phyloP scores from a whole-genome alignment of 1,284 basidiomycete species.

The Ceratobasidium sp. region DNA sequence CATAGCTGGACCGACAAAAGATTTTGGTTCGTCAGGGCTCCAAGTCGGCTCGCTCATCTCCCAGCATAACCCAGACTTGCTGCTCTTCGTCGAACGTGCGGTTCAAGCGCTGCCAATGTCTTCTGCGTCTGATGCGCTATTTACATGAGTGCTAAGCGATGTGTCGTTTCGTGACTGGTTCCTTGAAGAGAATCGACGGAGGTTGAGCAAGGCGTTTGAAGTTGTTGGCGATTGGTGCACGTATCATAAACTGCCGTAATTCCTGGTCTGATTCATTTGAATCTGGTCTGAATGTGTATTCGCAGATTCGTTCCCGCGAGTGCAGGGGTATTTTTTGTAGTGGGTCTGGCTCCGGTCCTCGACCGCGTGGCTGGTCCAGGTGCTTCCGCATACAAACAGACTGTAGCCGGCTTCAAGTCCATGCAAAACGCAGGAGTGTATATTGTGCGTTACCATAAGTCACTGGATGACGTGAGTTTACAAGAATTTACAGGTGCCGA shows the following conservation, averaged over 20 bases:
- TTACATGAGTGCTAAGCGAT: constrained; percentile 22
- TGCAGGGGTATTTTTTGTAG: constrained; percentile 35
- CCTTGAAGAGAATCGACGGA: constrained; percentile 12
- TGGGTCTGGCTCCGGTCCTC: constrained; percentile 22
- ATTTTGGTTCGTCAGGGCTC: constrained; percentile 45
- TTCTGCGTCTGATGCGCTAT: constrained; percentile 22
- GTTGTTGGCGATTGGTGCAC: constrained; percentile 36
- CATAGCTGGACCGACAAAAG: constrained; percentile 43
- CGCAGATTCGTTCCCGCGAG: constrained; percentile 37
- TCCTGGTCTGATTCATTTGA: not conserved
- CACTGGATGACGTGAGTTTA: too few relatives aligned
- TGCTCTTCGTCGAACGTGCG: constrained; percentile 24
- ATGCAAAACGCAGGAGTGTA: constrained; percentile 38
- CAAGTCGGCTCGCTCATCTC: constrained; percentile 45
- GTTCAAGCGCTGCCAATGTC: constrained; percentile 24
- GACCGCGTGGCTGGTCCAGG: not conserved
- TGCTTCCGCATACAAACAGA: not conserved
- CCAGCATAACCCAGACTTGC: constrained; percentile 45
- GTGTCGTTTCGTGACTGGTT: constrained; percentile 33
- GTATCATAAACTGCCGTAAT: constrained; percentile 34
- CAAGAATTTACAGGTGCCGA: constrained; percentile 9
- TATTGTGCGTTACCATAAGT: constrained; percentile 4
- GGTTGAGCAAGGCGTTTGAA: constrained; percentile 32
- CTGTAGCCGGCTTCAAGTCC: constrained; percentile 3
- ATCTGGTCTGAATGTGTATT: not conserved